Base-by-base conservation (phyloP, 495 filamentous ascomycete genomes). In the Thozetella sp. region DNA sequence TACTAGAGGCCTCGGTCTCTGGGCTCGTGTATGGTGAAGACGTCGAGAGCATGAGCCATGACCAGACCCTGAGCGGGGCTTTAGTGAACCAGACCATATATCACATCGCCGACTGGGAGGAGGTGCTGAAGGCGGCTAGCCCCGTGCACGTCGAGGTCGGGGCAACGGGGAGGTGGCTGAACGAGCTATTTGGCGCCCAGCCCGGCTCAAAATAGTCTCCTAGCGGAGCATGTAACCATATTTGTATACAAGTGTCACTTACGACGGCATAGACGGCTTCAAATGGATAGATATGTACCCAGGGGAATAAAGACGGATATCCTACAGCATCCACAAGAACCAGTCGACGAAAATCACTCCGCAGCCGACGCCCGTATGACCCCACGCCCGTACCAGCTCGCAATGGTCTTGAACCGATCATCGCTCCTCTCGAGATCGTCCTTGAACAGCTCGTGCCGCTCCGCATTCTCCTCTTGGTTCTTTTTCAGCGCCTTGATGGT, bases 381-480 rank as follows among this genome's bases (percentile, higher is more conserved):
- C 1, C 95, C 96, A 63, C 92, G 78, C 3, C 93, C 94, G 76
- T 97, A 97, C 79, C 95, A 99, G 66, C 97, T 93, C 63, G 90
- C 90, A 2, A 98, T 83, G 19, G 92, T 92, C 48, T 85, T 91
- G 70, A 97, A 97, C 63, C 88, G 84, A 73, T 97, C 94, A 56
- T 87, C 83, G 43, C 89, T 90, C 70, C 92, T 85, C 64, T 84
- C 81, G 65, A 99, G 74, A 55, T 91, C 91, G 59, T 88, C 89
- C 67, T 83, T 81, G 74, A 99, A 99, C 69, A 97, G 74, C 69
- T 96, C 95, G 76, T 99, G 95, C 67, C 91, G 80, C 66, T 92
- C 92, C 2, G 90, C 90, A 17, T 88, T 88, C 74, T 97, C 95
- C 51, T 92, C 88, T 76, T 98, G 95, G 20, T 91, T 87, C 69